A percentile compares a stretch with the other conserved stretches of the same genome.
Conservation (phyloP, 805 yeast genomes). For the Kregervanrija fluxuum region DNA sequence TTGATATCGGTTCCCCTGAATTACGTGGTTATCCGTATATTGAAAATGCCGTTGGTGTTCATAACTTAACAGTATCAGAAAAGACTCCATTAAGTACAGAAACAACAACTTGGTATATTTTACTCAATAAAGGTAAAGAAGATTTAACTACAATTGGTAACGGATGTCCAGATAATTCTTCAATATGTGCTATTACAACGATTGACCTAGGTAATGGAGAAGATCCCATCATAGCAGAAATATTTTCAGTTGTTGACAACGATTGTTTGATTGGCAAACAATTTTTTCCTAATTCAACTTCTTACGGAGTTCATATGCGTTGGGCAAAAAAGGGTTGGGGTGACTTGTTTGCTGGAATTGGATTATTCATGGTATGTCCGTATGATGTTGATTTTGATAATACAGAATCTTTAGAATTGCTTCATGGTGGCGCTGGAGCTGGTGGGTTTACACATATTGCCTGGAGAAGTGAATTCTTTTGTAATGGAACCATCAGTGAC, state of each 20-base stretch:
- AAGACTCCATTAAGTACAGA: slow-evolving; percentile 79
- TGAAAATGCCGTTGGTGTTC: slow-evolving; percentile 41
- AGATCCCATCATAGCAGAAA: slow-evolving; percentile 42
- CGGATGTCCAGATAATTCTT: slow-evolving; percentile 64
- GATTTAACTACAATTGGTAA: slow-evolving; percentile 26
- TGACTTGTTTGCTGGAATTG: no score
- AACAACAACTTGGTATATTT: slow-evolving; percentile 57
- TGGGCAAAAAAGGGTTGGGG: slow-evolving; percentile 70
- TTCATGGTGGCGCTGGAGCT: no score
- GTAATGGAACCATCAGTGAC: slow-evolving; percentile 27
- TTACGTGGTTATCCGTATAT: no score
- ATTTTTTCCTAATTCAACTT: no score
- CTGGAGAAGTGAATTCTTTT: no score
- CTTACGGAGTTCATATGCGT: slow-evolving; percentile 43
- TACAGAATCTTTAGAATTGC: no score
- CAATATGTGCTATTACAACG: slow-evolving; percentile 68
- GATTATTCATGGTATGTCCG: no score
- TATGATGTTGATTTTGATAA: no score
- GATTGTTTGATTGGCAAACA: no score
- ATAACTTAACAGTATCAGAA: slow-evolving; percentile 30
- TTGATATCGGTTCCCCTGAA: no score
- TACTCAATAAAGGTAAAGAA: slow-evolving; percentile 34
- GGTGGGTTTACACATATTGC: no score
- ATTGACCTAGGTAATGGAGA: slow-evolving; percentile 44
- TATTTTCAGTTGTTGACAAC: no score